Conservation (phyloP, 2,329 filamentous ascomycete genomes). For the Aspergillus ochraceus region DNA sequence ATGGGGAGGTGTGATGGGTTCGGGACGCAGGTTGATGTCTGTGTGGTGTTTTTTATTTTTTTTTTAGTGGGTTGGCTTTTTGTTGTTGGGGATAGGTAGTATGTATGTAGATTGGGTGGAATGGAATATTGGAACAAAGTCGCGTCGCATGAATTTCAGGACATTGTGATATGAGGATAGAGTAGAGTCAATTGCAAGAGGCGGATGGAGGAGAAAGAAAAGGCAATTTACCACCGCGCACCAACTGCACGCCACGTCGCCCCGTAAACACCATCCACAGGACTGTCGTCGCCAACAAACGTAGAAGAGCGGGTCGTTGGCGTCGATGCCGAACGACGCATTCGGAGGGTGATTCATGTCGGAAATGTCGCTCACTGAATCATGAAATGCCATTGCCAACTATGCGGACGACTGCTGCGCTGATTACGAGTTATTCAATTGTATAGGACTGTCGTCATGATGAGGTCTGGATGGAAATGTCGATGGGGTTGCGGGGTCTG, state of each 20-base stretch:
- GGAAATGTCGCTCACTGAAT: not conserved
- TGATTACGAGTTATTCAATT: not conserved
- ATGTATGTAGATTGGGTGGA: not conserved
- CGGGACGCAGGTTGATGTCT: conserved; percentile 43
- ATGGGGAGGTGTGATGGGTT: conserved; percentile 38
- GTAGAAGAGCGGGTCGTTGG: conserved; percentile 28
- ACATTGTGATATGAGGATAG: too few relatives aligned
- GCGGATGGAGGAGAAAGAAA: not conserved
- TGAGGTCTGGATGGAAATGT: not conserved
- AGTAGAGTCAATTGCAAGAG: too few relatives aligned
- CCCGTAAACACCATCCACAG: conserved; percentile 34
- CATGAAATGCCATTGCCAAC: not conserved
- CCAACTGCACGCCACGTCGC: conserved; percentile 38
- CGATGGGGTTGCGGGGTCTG: too few relatives aligned
- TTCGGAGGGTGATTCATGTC: not conserved
- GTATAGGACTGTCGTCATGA: not conserved
- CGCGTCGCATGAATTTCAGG: not conserved
- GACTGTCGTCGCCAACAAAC: conserved; percentile 40
- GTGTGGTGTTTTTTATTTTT: not conserved
- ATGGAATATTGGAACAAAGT: not conserved
- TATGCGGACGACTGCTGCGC: not conserved
- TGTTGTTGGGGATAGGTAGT: not conserved
- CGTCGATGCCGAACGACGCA: conserved; percentile 2
- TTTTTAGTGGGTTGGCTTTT: not conserved
- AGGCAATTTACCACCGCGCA: conserved; percentile 35